Conservation (phyloP, 805 yeast species). For the Metschnikowia shivogae region DNA sequence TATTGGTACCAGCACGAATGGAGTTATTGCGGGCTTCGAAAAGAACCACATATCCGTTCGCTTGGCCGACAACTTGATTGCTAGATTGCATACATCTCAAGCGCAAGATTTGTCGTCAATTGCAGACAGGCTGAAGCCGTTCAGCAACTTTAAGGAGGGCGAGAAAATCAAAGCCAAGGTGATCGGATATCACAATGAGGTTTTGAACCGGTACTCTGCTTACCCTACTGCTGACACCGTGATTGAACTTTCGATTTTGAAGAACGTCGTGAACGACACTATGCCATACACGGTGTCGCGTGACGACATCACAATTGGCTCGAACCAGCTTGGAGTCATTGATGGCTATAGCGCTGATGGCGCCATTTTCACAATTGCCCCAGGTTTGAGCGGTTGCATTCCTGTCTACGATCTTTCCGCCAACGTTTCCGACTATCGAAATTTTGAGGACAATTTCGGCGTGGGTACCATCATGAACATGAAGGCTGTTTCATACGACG, state of each 20-base stretch:
- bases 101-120: conserved; percentile 54
- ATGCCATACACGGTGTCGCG: conserved; percentile 12
- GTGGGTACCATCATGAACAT: conserved; percentile 67
- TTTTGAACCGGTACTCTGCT: conserved; percentile 61
- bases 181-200: conserved; percentile 72
- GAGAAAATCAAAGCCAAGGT: conserved; percentile 58
- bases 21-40: conserved; percentile 57
- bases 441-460: conserved; percentile 58
- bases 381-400: conserved; percentile 62
- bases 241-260: conserved; percentile 61
- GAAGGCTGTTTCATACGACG: conserved; percentile 50
- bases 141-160: conserved; percentile 55
- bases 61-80: conserved; percentile 73
- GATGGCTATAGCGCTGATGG: conserved; percentile 58
- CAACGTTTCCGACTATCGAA: conserved; percentile 44
- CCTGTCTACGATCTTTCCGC: conserved; percentile 60
- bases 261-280: conserved; percentile 31
- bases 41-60: conserved; percentile 70
- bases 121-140: conserved; percentile 53
- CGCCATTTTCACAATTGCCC: conserved; percentile 67
- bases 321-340: conserved; percentile 54
- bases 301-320: conserved; percentile 42
- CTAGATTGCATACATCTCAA: conserved; percentile 74
- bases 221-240: conserved; percentile 47
- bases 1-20: conserved; percentile 61